Conservation (phyloP, 768 basidiomycete species). For the Leccinellum rugosiceps region DNA sequence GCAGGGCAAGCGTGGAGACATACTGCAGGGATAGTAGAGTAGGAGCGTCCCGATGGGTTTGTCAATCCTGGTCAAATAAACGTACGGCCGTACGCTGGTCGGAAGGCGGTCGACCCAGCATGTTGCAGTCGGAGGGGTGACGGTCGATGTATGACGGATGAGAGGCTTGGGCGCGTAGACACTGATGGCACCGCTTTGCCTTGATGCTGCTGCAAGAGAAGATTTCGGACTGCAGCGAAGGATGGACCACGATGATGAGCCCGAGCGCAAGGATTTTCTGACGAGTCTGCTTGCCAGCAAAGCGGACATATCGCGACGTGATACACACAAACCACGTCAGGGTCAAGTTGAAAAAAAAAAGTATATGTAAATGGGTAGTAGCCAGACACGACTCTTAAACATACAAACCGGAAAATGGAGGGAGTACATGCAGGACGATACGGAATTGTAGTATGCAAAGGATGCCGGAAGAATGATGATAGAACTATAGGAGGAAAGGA, state of each 20-base stretch:
- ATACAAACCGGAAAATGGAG: slow-evolving; percentile 14
- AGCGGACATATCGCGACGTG: slow-evolving; percentile 7
- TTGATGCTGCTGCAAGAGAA: neutral
- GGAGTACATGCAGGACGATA: slow-evolving; percentile 28
- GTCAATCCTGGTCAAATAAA: slow-evolving; percentile 85
- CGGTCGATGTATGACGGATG: slow-evolving; percentile 17
- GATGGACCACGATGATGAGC: neutral
- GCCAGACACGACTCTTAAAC: slow-evolving; percentile 10
- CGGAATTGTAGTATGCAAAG: slow-evolving; percentile 26
- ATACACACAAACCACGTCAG: neutral
- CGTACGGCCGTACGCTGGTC: slow-evolving; percentile 63
- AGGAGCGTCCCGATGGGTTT: slow-evolving; percentile 94
- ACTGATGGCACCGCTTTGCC: neutral
- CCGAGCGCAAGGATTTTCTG: neutral
- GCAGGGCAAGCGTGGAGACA: slow-evolving; percentile 27
- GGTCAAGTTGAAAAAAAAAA: neutral
- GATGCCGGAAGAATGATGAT: slow-evolving; percentile 26
- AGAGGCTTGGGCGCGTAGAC: neutral
- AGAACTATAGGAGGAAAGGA: slow-evolving; percentile 2
- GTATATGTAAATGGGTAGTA: slow-evolving; percentile 6
- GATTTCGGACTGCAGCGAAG: neutral
- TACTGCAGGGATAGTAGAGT: slow-evolving; percentile 92
- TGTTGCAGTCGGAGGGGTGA: slow-evolving; percentile 32
- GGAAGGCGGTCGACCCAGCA: slow-evolving; percentile 69
- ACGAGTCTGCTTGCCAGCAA: slow-evolving; percentile 4